Evolutionary conservation across 2,329 filamentous ascomycete species (phyloP).

Genomic region (Teratosphaeria epicoccoides): DNA sequence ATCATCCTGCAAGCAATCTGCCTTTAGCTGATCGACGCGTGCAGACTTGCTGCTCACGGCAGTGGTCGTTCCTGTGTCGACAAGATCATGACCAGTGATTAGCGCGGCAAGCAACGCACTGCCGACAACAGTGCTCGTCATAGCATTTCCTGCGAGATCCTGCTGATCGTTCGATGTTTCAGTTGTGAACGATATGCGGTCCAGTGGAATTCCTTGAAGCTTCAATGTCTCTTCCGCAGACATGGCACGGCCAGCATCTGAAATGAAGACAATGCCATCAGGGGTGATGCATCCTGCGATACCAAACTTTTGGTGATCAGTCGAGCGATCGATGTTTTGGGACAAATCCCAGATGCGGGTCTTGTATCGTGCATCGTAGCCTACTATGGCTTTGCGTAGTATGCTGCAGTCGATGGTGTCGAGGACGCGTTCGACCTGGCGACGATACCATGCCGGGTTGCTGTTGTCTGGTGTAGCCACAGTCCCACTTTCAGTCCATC

Average conservation of each 20-base stretch:
- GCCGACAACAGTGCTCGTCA: slow-evolving; percentile 64
- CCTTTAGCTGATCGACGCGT: no score
- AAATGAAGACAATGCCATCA: slow-evolving; percentile 49
- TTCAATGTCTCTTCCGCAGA: slow-evolving; percentile 52
- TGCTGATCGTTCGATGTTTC: slow-evolving; percentile 50
- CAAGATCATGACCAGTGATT: slow-evolving; percentile 29
- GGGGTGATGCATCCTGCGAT: slow-evolving; percentile 60
- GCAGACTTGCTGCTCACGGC: not conserved
- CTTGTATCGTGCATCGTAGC: slow-evolving; percentile 50
- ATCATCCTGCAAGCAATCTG: not conserved
- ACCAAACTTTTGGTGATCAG: slow-evolving; percentile 41
- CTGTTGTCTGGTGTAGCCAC: slow-evolving; percentile 46
- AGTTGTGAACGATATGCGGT: slow-evolving; percentile 51
- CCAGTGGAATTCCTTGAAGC: slow-evolving; percentile 58
- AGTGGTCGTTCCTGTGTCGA: not conserved
- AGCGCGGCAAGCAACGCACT: slow-evolving; percentile 51
- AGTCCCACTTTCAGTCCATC: slow-evolving; percentile 46
- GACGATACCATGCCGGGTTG: slow-evolving; percentile 40
- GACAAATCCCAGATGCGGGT: slow-evolving; percentile 52
- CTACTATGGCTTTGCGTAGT: slow-evolving; percentile 38
- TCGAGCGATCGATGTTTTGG: slow-evolving; percentile 59
- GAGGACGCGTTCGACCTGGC: slow-evolving; percentile 48
- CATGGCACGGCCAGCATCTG: slow-evolving; percentile 49
- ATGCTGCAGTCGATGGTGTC: slow-evolving; percentile 54
- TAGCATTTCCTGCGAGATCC: slow-evolving; percentile 68